phyloP scores from a whole-genome alignment of 768 basidiomycete species.

The Arthromyces matolae region DNA sequence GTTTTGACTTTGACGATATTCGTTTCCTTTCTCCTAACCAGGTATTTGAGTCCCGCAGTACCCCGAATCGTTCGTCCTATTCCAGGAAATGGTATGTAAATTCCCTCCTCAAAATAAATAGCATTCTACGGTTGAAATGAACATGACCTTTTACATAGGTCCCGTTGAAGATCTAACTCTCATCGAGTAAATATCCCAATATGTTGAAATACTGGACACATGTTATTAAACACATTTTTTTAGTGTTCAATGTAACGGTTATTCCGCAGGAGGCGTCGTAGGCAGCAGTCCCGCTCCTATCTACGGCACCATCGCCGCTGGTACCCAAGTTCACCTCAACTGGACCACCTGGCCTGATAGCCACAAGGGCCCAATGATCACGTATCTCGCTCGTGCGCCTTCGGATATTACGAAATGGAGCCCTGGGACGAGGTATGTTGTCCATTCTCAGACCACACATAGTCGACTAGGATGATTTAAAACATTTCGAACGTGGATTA shows the following conservation, averaged over 20 bases:
- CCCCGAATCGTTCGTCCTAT: conserved; percentile 35
- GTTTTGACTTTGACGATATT: not conserved
- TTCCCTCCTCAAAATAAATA: no score
- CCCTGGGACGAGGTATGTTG: conserved; percentile 36
- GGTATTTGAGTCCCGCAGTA: conserved; percentile 29
- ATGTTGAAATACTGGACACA: no score
- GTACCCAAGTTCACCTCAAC: conserved; percentile 35
- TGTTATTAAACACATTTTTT: not conserved
- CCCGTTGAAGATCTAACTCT: conserved; percentile 35
- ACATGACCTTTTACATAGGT: conserved; percentile 15
- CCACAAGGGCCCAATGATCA: conserved; percentile 42
- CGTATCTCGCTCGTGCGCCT: conserved; percentile 45
- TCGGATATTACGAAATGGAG: conserved; percentile 40
- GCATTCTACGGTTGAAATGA: no score
- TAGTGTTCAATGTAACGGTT: conserved; percentile 34
- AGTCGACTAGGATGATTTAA: no score
- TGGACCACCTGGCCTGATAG: conserved; percentile 40
- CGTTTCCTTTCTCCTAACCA: no score
- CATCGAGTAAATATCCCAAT: conserved; percentile 26
- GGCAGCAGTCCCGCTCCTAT: conserved; percentile 38
- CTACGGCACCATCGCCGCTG: conserved; percentile 38
- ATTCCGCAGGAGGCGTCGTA: conserved; percentile 20
- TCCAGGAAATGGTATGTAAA: conserved; percentile 30
- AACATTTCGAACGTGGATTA: conserved; percentile 7
- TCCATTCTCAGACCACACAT: no score